These are phyloP conservation scores for Myxozyma udenii DNA, from an alignment of 805 yeast genomes.

Conservation along the genomic window DNA sequence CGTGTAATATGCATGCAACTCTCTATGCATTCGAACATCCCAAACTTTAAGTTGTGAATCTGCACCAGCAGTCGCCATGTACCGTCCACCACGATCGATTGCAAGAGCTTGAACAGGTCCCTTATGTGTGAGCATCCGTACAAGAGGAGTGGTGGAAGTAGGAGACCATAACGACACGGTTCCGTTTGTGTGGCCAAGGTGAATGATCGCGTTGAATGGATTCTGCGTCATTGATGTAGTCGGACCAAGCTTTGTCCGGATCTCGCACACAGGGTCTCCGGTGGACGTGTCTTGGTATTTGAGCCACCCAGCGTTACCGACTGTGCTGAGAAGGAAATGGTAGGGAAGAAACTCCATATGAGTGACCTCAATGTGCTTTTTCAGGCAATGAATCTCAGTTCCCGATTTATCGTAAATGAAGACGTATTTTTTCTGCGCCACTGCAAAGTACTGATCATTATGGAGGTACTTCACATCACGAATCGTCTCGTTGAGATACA, in stretches of 20 bases:
- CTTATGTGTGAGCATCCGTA: slow-evolving; percentile 70
- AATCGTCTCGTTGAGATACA: slow-evolving; percentile 83
- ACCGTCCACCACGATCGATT: slow-evolving; percentile 84
- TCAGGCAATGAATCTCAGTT: slow-evolving; percentile 83
- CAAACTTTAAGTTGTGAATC: slow-evolving; percentile 83
- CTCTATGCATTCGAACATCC: slow-evolving; percentile 85
- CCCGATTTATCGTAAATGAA: slow-evolving; percentile 91
- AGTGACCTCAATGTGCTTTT: slow-evolving; percentile 84
- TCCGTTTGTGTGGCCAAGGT: slow-evolving; percentile 90
- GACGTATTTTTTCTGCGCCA: slow-evolving; percentile 92
- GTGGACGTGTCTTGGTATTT: slow-evolving; percentile 95
- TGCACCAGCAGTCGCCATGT: slow-evolving; percentile 90
- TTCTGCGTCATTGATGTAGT: slow-evolving; percentile 84
- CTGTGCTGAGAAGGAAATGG: slow-evolving; percentile 80
- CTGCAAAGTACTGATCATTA: slow-evolving; percentile 91
- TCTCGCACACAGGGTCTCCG: slow-evolving; percentile 78
- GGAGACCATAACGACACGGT: slow-evolving; percentile 94
- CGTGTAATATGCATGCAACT: slow-evolving; percentile 56
- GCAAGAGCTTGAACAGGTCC: slow-evolving; percentile 88
- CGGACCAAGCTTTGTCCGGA: slow-evolving; percentile 85
- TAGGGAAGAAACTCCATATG: slow-evolving; percentile 85
- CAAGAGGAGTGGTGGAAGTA: slow-evolving; percentile 77
- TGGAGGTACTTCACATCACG: slow-evolving; percentile 87
- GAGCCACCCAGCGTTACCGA: slow-evolving; percentile 84
- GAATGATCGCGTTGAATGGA: slow-evolving; percentile 94